Base-by-base conservation (phyloP, 2,329 filamentous ascomycete species). In the Sphaceloma murrayae region DNA sequence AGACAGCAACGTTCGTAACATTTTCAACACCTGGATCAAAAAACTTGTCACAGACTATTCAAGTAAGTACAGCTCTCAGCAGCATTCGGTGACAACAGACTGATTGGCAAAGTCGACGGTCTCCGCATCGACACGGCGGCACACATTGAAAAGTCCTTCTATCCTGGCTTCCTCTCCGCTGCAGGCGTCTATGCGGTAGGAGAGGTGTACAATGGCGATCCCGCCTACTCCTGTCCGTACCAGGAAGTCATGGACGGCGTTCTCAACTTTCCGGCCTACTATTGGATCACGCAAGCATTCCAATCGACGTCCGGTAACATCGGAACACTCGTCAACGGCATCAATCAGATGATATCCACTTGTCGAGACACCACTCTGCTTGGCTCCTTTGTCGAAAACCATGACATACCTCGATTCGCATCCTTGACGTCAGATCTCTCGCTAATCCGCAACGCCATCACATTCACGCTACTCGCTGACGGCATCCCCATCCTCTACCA, bases 21-120 rank as follows among this genome's bases (percentile, higher is more conserved):
- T 73, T 10, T 74, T 72, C 56, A 63, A 74, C 36, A 58, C 62
- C 14, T 83, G 79, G 79, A 65, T 82, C 50, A 59, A 55, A n/a
- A 63, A 63, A 33, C 62, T 82, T 0, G 72, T 82, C 1, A 54
- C 65, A 3, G 75, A 76, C 49, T 82, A 79, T 54, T 66, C 65
- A 18, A 76, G 52, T 54, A 51, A 21, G 38, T 34, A 8, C 19
- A 10, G 11, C 13, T 18, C 42, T 10, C 31, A 4, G 5, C 13
- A 14, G n/a, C 26, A 1, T 5, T 32, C 4, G 17, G 9, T 27
- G 17, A 29, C 11, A 11, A 13, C 6, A 13, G 26, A 13, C 34
- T 19, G 29, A 3, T 22, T 19, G 18, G 14, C 13, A 5, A 6
- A 59, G 60, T 80, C 62, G 69, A 73, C 52, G 69, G 68, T 2